These are phyloP conservation scores for Neurospora discreta DNA, from an alignment of 495 filamentous ascomycete species.

Conservation along the genomic window DNA sequence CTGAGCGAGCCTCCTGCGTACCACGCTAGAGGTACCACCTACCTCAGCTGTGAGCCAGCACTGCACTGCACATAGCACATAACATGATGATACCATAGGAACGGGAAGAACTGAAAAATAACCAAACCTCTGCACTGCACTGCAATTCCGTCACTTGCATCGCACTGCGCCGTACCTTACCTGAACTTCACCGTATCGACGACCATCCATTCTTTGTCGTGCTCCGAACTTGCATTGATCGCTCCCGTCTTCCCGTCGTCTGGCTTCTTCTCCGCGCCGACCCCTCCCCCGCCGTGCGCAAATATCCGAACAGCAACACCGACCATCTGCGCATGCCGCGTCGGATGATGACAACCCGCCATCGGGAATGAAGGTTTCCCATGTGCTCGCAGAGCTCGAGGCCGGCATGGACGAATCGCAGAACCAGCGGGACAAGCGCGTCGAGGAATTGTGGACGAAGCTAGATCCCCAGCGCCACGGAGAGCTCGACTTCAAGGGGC, in stretches of 20 bases:
- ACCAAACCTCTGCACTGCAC: not conserved
- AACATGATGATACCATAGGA: not conserved
- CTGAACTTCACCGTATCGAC: not conserved
- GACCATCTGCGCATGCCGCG: conserved; percentile 3
- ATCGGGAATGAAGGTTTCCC: conserved; percentile 29
- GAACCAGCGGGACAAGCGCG: conserved; percentile 60
- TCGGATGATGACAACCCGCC: conserved; percentile 24
- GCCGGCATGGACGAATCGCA: conserved; percentile 49
- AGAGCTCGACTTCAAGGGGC: conserved; percentile 66
- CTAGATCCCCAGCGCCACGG: conserved; percentile 68
- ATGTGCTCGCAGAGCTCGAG: conserved; percentile 31
- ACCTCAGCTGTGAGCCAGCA: not conserved
- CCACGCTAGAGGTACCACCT: not conserved
- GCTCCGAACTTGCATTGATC: not conserved
- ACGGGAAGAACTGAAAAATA: not conserved
- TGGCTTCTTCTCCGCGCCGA: not conserved
- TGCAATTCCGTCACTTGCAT: not conserved
- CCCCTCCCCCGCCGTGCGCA: conserved; percentile 5
- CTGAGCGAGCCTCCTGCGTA: not conserved
- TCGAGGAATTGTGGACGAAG: conserved; percentile 68
- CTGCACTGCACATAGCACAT: not conserved
- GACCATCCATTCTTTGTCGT: not conserved
- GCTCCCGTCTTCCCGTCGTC: not conserved
- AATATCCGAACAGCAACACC: not conserved
- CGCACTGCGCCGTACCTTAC: not conserved